Conservation (phyloP, 2,329 filamentous ascomycete genomes). For the Penicillium hordei region DNA sequence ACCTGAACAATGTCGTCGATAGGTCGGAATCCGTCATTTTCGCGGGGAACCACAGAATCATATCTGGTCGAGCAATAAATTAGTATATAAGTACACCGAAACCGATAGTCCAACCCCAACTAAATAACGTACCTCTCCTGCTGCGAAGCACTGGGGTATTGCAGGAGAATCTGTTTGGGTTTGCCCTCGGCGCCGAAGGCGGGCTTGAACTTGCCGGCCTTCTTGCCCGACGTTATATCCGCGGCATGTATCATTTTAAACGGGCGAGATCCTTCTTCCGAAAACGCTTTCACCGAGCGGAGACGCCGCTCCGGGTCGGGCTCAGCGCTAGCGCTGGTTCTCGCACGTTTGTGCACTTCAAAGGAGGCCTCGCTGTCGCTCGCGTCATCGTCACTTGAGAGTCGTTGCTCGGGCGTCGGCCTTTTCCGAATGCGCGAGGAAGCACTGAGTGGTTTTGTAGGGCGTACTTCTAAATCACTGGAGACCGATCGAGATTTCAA, state of each 20-base stretch:
- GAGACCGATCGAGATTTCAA: slow-evolving; percentile 32
- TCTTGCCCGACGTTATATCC: slow-evolving; percentile 48
- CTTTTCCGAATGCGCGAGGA: slow-evolving; percentile 38
- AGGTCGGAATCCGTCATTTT: slow-evolving; percentile 69
- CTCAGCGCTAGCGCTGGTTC: slow-evolving; percentile 43
- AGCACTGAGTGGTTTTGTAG: slow-evolving; percentile 35
- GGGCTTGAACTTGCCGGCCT: slow-evolving; percentile 51
- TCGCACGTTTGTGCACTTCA: slow-evolving; percentile 45
- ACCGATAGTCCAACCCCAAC: neutral
- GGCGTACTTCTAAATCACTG: slow-evolving; percentile 28
- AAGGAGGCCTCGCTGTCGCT: slow-evolving; percentile 44
- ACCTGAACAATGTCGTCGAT: slow-evolving; percentile 70
- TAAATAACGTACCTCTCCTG: slow-evolving; percentile 60
- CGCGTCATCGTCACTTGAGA: slow-evolving; percentile 45
- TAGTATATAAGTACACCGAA: slow-evolving; percentile 2
- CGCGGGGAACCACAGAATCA: slow-evolving; percentile 73
- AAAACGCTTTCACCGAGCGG: slow-evolving; percentile 48
- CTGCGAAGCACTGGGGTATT: slow-evolving; percentile 75
- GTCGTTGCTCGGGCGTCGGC: slow-evolving; percentile 39
- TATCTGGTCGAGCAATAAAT: slow-evolving; percentile 50
- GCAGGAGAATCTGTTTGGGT: slow-evolving; percentile 62
- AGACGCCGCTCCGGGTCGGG: slow-evolving; percentile 47
- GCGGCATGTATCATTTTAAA: slow-evolving; percentile 52
- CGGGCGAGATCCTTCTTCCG: slow-evolving; percentile 37
- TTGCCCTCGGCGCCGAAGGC: slow-evolving; percentile 50